Conservation (phyloP, 352 stramenopile species). For the Globisporangium recalcitrans region DNA sequence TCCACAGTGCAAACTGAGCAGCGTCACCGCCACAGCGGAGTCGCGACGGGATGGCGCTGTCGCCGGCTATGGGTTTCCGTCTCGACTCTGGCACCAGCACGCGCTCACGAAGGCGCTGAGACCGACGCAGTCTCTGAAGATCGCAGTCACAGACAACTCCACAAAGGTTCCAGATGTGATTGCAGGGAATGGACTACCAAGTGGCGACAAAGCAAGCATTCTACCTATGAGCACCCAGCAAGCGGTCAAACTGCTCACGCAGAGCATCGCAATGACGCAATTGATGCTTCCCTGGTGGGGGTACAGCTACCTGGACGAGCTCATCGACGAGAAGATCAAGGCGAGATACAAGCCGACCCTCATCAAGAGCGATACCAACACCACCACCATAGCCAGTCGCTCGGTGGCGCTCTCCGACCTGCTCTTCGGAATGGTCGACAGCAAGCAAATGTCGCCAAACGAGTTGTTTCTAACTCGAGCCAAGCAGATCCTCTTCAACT, state of each 20-base stretch:
- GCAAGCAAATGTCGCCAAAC: not conserved
- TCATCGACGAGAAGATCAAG: not conserved
- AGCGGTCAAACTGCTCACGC: not conserved
- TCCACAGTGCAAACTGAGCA: not conserved
- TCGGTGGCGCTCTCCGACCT: not conserved
- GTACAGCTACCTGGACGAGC: not conserved
- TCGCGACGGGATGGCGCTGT: not conserved
- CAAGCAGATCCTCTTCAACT: slow-evolving; percentile 7
- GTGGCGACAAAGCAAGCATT: not conserved
- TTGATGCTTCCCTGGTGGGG: slow-evolving; percentile 5
- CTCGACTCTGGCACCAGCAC: slow-evolving; percentile 1
- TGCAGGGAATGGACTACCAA: not conserved
- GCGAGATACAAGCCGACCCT: not conserved
- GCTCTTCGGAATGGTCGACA: not conserved
- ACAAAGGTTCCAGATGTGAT: not conserved
- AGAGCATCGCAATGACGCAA: slow-evolving; percentile 4
- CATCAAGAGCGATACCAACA: not conserved
- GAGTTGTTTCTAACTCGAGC: not conserved
- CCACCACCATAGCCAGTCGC: not conserved
- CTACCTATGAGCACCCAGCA: slow-evolving; percentile 1
- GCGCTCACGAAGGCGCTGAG: not conserved
- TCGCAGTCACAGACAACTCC: slow-evolving; percentile 4
- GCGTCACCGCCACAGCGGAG: not conserved
- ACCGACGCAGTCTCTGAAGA: not conserved
- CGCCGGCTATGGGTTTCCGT: slow-evolving; percentile 3